Evolutionary conservation across 805 yeast genomes (phyloP), one percentile per base, ranked within the genome.

Genomic region (Candida caryicola): DNA sequence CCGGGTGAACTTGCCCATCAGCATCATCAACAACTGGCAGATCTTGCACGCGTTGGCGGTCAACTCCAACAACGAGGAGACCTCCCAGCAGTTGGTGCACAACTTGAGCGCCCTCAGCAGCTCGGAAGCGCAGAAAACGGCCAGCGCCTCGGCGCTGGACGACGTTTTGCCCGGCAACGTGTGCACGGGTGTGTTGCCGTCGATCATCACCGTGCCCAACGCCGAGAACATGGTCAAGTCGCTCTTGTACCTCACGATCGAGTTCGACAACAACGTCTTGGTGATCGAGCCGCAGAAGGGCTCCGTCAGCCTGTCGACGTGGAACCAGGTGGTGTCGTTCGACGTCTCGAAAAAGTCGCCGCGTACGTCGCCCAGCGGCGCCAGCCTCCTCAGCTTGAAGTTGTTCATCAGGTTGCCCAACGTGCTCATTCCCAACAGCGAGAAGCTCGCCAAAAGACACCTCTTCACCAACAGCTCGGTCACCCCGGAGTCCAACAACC

Each of bases 241-340:
- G 13, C 73, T 95, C 43, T 74, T 93, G 27, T 87, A 86, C 60
- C 75, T 90, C 53, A 88, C 95, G 2, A 73, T 93, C 31, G 99
- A 93, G 62, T 91, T 89, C 57, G 99, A 93, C 64, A 93, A 93
- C 62, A 88, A 91, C 35, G 93, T 90, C 48, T 83, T 93, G 46
- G 76, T 89, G 12, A 80, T 91, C 35, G 95, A 89, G 49, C 93
- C 98, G 2, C 78, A 81, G 19, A 78, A 85, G 37, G 96, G 96
- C 28, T 78, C 95, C 0, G 79, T 88, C 43, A 76, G 77, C 30
- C 69, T 74, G 40, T 91, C 96, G 1, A 77, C 77, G 13, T 93
- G 95, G 79, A 93, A 89, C 60, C 85, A 85, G 50, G 88, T 88
- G 8, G 85, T 95, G 12, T 80, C 90, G 3, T 93, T 93, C 55